Conservation (phyloP, 2,329 filamentous ascomycete genomes). For the Penicillium sp. region DNA sequence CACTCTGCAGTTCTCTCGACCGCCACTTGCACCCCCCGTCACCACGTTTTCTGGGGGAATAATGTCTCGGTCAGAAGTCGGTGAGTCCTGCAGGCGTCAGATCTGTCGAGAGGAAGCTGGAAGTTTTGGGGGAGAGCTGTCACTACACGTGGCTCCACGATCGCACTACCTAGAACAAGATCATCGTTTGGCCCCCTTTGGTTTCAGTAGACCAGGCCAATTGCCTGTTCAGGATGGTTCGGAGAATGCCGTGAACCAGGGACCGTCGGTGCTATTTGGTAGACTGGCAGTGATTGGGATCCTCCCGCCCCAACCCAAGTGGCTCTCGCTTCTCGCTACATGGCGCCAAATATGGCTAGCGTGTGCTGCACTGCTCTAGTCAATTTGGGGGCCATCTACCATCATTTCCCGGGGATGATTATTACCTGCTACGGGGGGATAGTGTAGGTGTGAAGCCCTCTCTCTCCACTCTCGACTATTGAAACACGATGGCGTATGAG, state of each 20-base stretch:
- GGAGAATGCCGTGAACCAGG: constrained; percentile 11
- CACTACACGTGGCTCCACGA: constrained; percentile 19
- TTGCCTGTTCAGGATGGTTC: constrained; percentile 3
- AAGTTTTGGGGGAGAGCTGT: not conserved
- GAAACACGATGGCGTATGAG: not conserved
- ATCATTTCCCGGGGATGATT: not conserved
- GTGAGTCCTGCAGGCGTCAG: constrained; percentile 8
- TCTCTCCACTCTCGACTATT: not conserved
- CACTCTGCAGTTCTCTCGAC: constrained; percentile 4
- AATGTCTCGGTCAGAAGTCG: constrained; percentile 12
- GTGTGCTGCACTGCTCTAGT: constrained; percentile 3
- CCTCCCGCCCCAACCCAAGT: not conserved
- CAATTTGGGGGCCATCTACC: constrained; percentile 6
- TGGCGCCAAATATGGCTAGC: constrained; percentile 23
- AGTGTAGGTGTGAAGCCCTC: not conserved
- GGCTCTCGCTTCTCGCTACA: constrained; percentile 25
- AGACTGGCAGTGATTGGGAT: not conserved
- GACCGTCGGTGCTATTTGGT: constrained; percentile 3
- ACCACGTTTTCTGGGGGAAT: constrained; percentile 19
- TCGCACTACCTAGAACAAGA: constrained; percentile 5
- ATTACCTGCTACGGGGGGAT: not conserved
- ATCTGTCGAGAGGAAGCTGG: not conserved
- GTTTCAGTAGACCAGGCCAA: constrained; percentile 2
- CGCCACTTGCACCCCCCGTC: constrained; percentile 6
- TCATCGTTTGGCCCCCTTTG: constrained; percentile 1